Conservation (phyloP, 257 asterid species). For the Voacanga thouarsii region DNA sequence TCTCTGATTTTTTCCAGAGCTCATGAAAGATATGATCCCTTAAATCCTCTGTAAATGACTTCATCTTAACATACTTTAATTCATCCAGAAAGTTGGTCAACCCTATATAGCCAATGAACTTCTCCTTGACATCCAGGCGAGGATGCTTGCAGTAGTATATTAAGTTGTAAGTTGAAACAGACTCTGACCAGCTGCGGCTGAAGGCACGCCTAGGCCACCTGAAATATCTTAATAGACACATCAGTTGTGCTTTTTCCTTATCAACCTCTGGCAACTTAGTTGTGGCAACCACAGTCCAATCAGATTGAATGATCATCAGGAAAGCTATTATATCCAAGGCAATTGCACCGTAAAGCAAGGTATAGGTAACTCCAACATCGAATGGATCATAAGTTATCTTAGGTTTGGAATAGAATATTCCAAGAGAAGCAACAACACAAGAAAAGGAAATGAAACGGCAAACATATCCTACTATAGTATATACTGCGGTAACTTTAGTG, state of each 20-base stretch:
- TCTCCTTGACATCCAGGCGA: slow-evolving; percentile 18
- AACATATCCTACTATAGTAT: slow-evolving; percentile 17
- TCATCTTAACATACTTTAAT: slow-evolving; percentile 11
- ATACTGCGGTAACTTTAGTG: slow-evolving; percentile 38
- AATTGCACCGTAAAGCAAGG: slow-evolving; percentile 46
- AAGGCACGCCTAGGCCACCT: slow-evolving; percentile 1
- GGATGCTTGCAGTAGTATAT: slow-evolving; percentile 29
- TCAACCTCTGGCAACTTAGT: slow-evolving; percentile 29
- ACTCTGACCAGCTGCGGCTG: slow-evolving; percentile 42
- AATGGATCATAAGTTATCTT: slow-evolving; percentile 14
- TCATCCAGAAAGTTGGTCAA: slow-evolving; percentile 20
- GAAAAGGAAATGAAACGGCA: slow-evolving; percentile 23
- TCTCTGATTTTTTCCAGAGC: slow-evolving; percentile 27
- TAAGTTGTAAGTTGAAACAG: slow-evolving; percentile 32
- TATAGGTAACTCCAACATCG: slow-evolving; percentile 42
- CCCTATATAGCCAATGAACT: slow-evolving; percentile 22
- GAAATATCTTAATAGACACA: background rate
- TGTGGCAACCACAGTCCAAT: slow-evolving; percentile 23
- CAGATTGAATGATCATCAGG: slow-evolving; percentile 38
- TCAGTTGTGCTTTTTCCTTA: background rate
- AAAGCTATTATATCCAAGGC: slow-evolving; percentile 33
- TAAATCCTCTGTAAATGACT: slow-evolving; percentile 20
- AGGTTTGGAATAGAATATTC: slow-evolving; percentile 27
- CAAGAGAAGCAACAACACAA: slow-evolving; percentile 25
- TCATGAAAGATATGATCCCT: slow-evolving; percentile 36